A percentile compares a stretch with the other conserved stretches of the same genome.
phyloP scores from a whole-genome alignment of 495 filamentous ascomycete genomes.

The Trypethelium eluteriae region DNA sequence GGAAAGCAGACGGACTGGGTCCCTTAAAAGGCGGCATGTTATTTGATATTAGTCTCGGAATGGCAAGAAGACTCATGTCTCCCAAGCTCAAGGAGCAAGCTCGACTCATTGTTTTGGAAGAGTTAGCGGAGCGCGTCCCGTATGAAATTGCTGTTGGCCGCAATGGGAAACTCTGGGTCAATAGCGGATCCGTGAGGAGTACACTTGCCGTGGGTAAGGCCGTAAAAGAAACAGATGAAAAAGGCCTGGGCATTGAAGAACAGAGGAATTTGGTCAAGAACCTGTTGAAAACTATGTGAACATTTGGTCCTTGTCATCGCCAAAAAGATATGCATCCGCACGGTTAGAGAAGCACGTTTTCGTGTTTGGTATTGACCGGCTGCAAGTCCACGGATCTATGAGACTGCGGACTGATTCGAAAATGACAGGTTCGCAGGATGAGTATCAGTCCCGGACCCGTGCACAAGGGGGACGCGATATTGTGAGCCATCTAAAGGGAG shows the following conservation, averaged over 20 bases:
- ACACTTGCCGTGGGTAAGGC: constrained; percentile 76
- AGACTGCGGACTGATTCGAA: no score
- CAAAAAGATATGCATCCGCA: no score
- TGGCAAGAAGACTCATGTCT: constrained; percentile 71
- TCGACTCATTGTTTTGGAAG: constrained; percentile 66
- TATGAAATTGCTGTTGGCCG: constrained; percentile 94
- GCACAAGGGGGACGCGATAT: no score
- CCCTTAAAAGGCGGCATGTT: constrained; percentile 81
- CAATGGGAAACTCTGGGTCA: constrained; percentile 90
- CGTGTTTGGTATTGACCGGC: no score
- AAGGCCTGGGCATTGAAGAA: constrained; percentile 56
- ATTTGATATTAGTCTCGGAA: constrained; percentile 68
- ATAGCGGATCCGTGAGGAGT: constrained; percentile 55
- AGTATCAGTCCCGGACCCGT: no score
- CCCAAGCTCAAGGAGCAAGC: constrained; percentile 53
- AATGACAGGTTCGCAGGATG: no score
- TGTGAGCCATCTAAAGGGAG: no score
- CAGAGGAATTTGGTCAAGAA: constrained; percentile 75
- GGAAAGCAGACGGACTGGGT: constrained; percentile 82
- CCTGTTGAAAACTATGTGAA: constrained; percentile 43
- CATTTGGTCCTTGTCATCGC: no score
- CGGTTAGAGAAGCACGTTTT: no score
- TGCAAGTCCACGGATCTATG: no score
- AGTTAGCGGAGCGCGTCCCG: constrained; percentile 67
- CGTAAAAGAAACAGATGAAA: constrained; percentile 65